Evolutionary conservation across 1,139 yeast genomes (phyloP).

Genomic region (Neolecta irregularis): DNA sequence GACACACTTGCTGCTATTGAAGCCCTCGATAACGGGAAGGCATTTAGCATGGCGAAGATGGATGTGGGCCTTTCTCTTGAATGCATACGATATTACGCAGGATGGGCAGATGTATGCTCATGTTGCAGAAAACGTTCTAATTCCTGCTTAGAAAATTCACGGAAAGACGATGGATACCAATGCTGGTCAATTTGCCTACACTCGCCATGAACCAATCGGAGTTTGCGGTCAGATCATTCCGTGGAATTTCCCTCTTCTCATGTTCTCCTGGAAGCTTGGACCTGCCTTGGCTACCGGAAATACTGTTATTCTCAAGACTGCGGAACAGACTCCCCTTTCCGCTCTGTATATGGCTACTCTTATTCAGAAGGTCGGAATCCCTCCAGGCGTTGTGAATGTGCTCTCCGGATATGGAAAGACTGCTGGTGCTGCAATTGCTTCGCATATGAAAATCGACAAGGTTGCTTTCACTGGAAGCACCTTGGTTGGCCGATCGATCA

Average conservation of each 20-base stretch:
- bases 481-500: slow-evolving; percentile 59
- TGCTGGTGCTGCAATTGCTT: slow-evolving; percentile 59
- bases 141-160: too few relatives aligned
- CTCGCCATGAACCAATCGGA: slow-evolving; percentile 68
- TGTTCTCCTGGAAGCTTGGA: slow-evolving; percentile 76
- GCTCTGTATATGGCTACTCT: slow-evolving; percentile 51
- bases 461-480: slow-evolving; percentile 81
- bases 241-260: slow-evolving; percentile 76
- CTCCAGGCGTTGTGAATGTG: slow-evolving; percentile 64
- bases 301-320: slow-evolving; percentile 63
- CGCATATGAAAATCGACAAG: slow-evolving; percentile 55
- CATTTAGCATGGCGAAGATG: slow-evolving; percentile 34
- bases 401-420: slow-evolving; percentile 65
- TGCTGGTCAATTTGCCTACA: slow-evolving; percentile 54
- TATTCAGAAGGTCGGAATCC: slow-evolving; percentile 56
- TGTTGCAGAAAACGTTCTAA: too few relatives aligned
- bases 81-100: slow-evolving; percentile 59
- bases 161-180: slow-evolving; percentile 60
- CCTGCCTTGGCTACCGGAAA: slow-evolving; percentile 77
- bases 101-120: slow-evolving; percentile 84
- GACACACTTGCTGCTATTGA: slow-evolving; percentile 42
- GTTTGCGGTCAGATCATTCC: slow-evolving; percentile 73
- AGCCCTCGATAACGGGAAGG: slow-evolving; percentile 51
- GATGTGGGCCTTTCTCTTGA: slow-evolving; percentile 50
- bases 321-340: slow-evolving; percentile 71